These are phyloP conservation scores for Trichophyton rubrum DNA, from an alignment of 2,329 filamentous ascomycete genomes.

Conservation along the genomic window DNA sequence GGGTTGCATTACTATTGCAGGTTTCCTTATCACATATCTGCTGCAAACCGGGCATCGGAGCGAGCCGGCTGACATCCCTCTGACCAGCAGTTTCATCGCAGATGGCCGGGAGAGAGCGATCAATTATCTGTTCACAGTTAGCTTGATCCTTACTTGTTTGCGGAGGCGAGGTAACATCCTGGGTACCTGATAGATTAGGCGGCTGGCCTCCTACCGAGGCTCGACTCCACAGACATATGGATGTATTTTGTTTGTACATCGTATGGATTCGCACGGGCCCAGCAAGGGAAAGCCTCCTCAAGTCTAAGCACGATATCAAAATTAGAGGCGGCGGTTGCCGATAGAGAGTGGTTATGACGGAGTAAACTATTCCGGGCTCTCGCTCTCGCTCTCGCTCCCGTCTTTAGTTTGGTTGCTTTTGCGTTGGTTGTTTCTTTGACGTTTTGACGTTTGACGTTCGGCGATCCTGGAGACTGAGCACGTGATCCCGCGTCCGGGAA, in stretches of 20 bases:
- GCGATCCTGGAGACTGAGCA: neutral
- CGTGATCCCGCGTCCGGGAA: neutral
- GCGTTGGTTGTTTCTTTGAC: no score
- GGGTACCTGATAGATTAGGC: neutral
- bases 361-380: no score
- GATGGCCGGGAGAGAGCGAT: no score
- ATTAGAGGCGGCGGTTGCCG: neutral
- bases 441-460: neutral
- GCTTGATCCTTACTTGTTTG: neutral
- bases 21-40: neutral
- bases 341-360: neutral
- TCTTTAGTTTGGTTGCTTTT: no score
- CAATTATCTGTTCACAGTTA: no score
- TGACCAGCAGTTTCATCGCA: neutral
- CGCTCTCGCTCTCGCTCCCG: no score
- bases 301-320: neutral
- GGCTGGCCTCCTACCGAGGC: neutral
- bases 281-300: no score
- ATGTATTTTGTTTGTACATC: neutral
- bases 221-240: neutral
- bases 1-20: neutral
- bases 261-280: no score
- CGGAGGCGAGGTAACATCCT: neutral
- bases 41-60: neutral
- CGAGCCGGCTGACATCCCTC: neutral